Evolutionary conservation across 2,329 filamentous ascomycete genomes (phyloP).

Genomic region (Lachnellula arida): DNA sequence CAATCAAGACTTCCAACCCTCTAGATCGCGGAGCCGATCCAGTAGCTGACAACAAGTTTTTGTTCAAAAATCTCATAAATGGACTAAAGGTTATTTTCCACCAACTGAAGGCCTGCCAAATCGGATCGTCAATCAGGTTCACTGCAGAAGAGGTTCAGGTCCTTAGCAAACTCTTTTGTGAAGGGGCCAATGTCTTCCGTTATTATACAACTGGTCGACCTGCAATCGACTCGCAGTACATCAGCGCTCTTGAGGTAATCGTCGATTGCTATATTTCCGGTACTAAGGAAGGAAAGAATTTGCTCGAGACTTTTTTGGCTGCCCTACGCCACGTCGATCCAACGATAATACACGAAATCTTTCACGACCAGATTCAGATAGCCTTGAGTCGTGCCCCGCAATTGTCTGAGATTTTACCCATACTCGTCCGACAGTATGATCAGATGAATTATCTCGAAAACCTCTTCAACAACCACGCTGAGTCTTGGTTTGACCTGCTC

Average conservation of each 20-base stretch:
- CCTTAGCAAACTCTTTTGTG: conserved; percentile 93
- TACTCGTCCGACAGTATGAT: too few species aligned
- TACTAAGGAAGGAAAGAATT: conserved; percentile 92
- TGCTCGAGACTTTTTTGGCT: conserved; percentile 95
- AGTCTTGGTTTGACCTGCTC: too few species aligned
- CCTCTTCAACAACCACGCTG: too few species aligned
- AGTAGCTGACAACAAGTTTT: conserved; percentile 93
- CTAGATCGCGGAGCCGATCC: conserved; percentile 85
- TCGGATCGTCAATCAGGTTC: conserved; percentile 71
- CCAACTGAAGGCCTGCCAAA: conserved; percentile 87
- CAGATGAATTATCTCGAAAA: too few species aligned
- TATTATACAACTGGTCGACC: conserved; percentile 92
- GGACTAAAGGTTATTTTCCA: conserved; percentile 96
- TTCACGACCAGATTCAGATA: conserved; percentile 96
- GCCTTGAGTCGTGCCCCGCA: too few species aligned
- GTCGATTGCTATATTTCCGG: conserved; percentile 93
- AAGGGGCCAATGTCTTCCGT: conserved; percentile 92
- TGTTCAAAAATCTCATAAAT: conserved; percentile 95
- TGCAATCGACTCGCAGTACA: conserved; percentile 64
- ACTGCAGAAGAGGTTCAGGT: conserved; percentile 95
- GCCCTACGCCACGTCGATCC: conserved; percentile 98
- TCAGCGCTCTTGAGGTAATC: conserved; percentile 85
- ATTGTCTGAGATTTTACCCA: too few species aligned
- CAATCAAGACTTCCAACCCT: conserved; percentile 91
- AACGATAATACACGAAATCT: conserved; percentile 97